A percentile compares a stretch with the other conserved stretches of the same genome.
Evolutionary conservation across 805 yeast species (phyloP).

Genomic region (Metschnikowia drakensbergensis): DNA sequence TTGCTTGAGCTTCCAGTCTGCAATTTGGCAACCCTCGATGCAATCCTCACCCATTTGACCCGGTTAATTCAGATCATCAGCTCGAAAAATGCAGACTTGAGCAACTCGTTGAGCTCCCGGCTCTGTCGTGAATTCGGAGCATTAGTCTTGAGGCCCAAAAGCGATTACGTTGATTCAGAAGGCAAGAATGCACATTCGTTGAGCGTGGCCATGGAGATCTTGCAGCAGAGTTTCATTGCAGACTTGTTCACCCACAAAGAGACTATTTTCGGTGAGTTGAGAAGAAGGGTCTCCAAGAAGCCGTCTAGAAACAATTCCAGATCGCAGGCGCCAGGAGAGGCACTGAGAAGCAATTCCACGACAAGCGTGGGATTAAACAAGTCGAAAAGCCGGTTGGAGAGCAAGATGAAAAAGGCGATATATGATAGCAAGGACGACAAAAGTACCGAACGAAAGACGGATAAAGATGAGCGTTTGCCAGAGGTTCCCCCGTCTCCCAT

Average conservation of each 20-base stretch:
- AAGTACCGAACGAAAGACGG: neutral
- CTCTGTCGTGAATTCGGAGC: constrained; percentile 66
- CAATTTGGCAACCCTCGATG: constrained; percentile 75
- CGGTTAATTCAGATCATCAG: constrained; percentile 52
- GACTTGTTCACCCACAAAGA: constrained; percentile 62
- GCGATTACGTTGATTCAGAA: constrained; percentile 15
- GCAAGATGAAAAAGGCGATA: constrained; percentile 11
- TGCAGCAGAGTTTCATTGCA: constrained; percentile 50
- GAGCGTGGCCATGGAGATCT: constrained; percentile 17
- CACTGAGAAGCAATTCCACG: constrained; percentile 6
- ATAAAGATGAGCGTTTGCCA: constrained; percentile 3
- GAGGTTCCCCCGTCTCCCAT: constrained; percentile 22
- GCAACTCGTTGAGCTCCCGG: constrained; percentile 38
- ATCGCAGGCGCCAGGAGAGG: neutral
- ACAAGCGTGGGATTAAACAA: neutral
- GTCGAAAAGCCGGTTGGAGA: constrained; percentile 10
- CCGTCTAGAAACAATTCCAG: constrained; percentile 11
- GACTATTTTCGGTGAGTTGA: constrained; percentile 60
- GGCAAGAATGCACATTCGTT: constrained; percentile 15
- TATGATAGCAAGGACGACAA: constrained; percentile 2
- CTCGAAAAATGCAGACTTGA: constrained; percentile 34
- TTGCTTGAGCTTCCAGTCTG: constrained; percentile 64
- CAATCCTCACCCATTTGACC: constrained; percentile 70
- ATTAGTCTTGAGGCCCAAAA: constrained; percentile 53
- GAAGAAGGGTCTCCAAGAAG: constrained; percentile 32